Conservation (phyloP, 345 rosid genomes). For the Citrus sp. region DNA sequence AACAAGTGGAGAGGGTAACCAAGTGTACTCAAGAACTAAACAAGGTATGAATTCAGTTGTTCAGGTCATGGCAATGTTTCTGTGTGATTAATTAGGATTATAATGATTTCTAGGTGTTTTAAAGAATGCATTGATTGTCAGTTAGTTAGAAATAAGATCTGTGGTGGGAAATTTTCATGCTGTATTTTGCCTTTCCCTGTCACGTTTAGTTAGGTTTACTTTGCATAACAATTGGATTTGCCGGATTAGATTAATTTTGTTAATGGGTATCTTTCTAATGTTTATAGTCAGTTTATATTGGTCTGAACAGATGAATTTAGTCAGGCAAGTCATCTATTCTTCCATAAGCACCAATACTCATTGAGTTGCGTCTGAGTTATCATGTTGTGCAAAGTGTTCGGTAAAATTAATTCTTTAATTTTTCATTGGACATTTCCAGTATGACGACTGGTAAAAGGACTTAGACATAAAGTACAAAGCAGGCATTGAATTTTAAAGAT, state of each 20-base stretch:
- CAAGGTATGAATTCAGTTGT: constrained; percentile 36
- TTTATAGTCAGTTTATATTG: not conserved
- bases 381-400: not conserved
- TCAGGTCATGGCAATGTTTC: not conserved
- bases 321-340: not conserved
- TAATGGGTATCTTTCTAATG: not conserved
- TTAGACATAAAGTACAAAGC: not conserved
- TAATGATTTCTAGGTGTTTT: too few species aligned
- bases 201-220: not conserved
- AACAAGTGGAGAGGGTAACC: constrained; percentile 54
- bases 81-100: not conserved
- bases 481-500: not conserved
- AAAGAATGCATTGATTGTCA: not conserved
- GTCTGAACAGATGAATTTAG: not conserved
- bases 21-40: constrained; percentile 55
- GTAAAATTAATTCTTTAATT: not conserved
- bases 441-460: not conserved
- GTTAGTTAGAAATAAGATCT: not conserved
- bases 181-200: not conserved
- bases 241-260: not conserved
- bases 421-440: not conserved
- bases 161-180: not conserved
- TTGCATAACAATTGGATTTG: not conserved
- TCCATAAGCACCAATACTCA: not conserved
- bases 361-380: not conserved